A percentile compares a stretch with the other conserved stretches of the same genome.
These are phyloP conservation scores for Musa schizocarpa DNA, from an alignment of 176 grass and related monocot genomes.

Conservation along the genomic window DNA sequence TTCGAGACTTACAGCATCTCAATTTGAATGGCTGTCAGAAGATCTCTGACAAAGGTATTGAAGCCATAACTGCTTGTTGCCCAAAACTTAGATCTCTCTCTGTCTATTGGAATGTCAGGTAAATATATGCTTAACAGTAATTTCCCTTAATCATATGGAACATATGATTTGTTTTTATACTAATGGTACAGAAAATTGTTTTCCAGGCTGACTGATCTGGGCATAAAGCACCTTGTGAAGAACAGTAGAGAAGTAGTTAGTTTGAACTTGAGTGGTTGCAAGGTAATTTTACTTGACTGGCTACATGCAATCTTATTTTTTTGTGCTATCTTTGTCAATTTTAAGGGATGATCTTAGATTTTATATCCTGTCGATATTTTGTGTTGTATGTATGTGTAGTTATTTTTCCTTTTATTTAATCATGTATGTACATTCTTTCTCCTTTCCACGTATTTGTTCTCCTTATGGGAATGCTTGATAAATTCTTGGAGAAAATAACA, in stretches of 20 bases:
- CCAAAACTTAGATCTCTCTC: conserved; percentile 40
- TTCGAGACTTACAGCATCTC: conserved; percentile 50
- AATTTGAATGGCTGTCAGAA: conserved; percentile 90
- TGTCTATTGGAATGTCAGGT: conserved; percentile 94
- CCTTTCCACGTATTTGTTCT: too few species aligned
- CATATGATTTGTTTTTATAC: neutral
- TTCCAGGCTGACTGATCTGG: conserved; percentile 51
- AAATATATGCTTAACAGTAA: conserved; percentile 26
- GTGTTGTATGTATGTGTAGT: too few species aligned
- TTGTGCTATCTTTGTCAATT: neutral
- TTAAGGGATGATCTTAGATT: too few species aligned
- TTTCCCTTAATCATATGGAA: conserved; percentile 13
- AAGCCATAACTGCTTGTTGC: conserved; percentile 56
- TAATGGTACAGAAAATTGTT: too few species aligned
- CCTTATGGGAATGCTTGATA: too few species aligned
- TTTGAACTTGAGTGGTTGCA: conserved; percentile 92
- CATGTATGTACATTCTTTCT: too few species aligned
- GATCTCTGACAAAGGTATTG: conserved; percentile 79
- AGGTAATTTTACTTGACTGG: conserved; percentile 29
- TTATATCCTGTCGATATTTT: too few species aligned
- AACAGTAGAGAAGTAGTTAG: conserved; percentile 60
- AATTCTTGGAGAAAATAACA: too few species aligned
- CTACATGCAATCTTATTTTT: neutral
- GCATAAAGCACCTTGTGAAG: conserved; percentile 47
- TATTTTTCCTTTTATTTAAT: too few species aligned